Conservation (phyloP, 441 rosid genomes). For the Gossypium laxum region DNA sequence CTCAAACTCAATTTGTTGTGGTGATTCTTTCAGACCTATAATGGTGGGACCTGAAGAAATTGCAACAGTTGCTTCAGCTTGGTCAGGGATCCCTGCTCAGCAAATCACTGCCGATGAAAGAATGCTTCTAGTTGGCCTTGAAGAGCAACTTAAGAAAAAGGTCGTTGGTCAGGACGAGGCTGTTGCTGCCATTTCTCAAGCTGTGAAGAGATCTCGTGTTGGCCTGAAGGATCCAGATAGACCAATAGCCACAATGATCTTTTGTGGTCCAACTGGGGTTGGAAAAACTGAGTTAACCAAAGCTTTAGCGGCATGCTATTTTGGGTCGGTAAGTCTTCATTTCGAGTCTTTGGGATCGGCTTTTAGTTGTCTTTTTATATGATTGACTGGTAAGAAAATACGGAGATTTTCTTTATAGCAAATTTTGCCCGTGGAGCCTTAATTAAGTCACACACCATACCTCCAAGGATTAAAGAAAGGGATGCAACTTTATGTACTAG, state of each 20-base stretch:
- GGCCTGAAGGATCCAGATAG: conserved; percentile 64
- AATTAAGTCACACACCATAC: not conserved
- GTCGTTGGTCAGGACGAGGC: conserved; percentile 73
- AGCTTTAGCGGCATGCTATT: conserved; percentile 58
- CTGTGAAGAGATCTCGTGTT: conserved; percentile 64
- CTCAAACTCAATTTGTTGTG: conserved; percentile 11
- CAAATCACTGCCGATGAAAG: conserved; percentile 69
- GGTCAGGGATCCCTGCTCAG: conserved; percentile 76
- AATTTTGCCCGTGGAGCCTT: not conserved
- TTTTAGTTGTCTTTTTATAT: not conserved
- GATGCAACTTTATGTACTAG: not conserved
- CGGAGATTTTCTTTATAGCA: not conserved
- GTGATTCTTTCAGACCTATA: conserved; percentile 41
- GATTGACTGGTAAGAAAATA: not conserved
- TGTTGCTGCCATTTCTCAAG: conserved; percentile 61
- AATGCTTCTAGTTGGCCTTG: conserved; percentile 46
- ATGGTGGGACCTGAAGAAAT: conserved; percentile 74
- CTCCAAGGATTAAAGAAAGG: not conserved
- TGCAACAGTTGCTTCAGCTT: conserved; percentile 59
- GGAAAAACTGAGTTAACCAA: conserved; percentile 74
- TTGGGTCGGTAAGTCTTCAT: conserved; percentile 66
- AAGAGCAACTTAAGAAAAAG: conserved; percentile 50
- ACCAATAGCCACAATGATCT: conserved; percentile 67
- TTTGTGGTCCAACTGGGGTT: conserved; percentile 76
- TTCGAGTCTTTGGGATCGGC: not conserved